phyloP scores from a whole-genome alignment of 805 yeast genomes.

The Metschnikowia lachancei region DNA sequence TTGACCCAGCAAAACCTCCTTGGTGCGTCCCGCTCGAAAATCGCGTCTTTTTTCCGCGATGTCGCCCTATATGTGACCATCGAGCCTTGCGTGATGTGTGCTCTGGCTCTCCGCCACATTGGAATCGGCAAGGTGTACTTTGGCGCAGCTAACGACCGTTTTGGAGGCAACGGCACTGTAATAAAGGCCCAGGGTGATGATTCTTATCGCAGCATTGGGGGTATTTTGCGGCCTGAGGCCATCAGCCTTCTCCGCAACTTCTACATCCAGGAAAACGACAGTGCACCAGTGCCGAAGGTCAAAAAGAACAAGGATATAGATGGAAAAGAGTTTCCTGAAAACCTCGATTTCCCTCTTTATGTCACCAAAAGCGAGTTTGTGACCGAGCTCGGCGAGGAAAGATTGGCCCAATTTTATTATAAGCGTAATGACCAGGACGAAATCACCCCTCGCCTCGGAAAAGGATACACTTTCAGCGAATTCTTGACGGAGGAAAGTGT shows the following conservation, averaged over 20 bases:
- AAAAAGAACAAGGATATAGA: slow-evolving; percentile 68
- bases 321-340: slow-evolving; percentile 53
- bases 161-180: slow-evolving; percentile 96
- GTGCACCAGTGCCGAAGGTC: slow-evolving; percentile 77
- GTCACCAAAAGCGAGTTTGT: slow-evolving; percentile 51
- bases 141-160: slow-evolving; percentile 93
- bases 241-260: slow-evolving; percentile 76
- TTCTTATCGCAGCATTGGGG: slow-evolving; percentile 65
- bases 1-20: slow-evolving; percentile 14
- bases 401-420: slow-evolving; percentile 16
- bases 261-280: slow-evolving; percentile 79
- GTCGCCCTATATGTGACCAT: slow-evolving; percentile 86
- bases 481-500: slow-evolving; percentile 3
- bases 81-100: slow-evolving; percentile 99
- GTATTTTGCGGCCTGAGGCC: slow-evolving; percentile 77
- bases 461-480: slow-evolving; percentile 9
- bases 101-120: slow-evolving; percentile 80
- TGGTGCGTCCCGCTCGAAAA: slow-evolving; percentile 10
- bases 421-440: slow-evolving; percentile 9
- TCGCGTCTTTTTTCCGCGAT: slow-evolving; percentile 45
- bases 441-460: slow-evolving; percentile 11
- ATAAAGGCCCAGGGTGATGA: slow-evolving; percentile 43
- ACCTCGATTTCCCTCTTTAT: slow-evolving; percentile 53
- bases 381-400: slow-evolving; percentile 46
- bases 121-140: slow-evolving; percentile 72